phyloP scores from a whole-genome alignment of 2,329 filamentous ascomycete genomes.

The Aspergillus sp. region DNA sequence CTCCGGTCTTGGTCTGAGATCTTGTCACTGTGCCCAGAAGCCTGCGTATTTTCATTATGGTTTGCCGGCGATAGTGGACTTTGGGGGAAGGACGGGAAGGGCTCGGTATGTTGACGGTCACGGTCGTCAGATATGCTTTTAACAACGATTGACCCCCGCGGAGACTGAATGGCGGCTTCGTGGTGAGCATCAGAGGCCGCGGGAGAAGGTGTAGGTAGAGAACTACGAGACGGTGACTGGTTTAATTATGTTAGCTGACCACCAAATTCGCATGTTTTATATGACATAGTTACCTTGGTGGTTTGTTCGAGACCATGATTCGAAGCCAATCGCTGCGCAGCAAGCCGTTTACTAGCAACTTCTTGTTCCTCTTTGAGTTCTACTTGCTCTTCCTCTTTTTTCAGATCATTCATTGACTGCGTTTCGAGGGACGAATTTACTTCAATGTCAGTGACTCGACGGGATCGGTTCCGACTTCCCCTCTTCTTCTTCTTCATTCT shows the following conservation, averaged over 20 bases:
- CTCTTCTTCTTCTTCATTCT: conserved; percentile 28
- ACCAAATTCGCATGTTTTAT: too few relatives aligned
- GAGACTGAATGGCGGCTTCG: conserved; percentile 5
- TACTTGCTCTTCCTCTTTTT: conserved; percentile 49
- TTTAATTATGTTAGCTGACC: not conserved
- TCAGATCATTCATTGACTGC: conserved; percentile 47
- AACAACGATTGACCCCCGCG: conserved; percentile 9
- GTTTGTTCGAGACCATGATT: conserved; percentile 42
- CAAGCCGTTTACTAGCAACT: conserved; percentile 45
- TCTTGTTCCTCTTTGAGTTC: conserved; percentile 49
- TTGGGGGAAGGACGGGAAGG: conserved; percentile 27
- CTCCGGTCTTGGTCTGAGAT: not conserved
- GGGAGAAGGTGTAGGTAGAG: conserved; percentile 3
- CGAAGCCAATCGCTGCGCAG: conserved; percentile 48
- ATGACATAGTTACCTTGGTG: conserved; percentile 20
- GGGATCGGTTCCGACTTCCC: conserved; percentile 19
- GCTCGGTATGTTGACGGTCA: conserved; percentile 19
- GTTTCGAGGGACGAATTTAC: conserved; percentile 26
- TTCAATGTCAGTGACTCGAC: conserved; percentile 18
- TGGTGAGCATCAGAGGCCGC: not conserved
- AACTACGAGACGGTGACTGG: conserved; percentile 7
- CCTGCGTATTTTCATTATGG: not conserved
- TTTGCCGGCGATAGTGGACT: conserved; percentile 7
- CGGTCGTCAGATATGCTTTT: conserved; percentile 3
- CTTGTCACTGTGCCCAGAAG: not conserved